Conservation (phyloP, 2,329 filamentous ascomycete genomes). For the Sclerotinia nivalis region DNA sequence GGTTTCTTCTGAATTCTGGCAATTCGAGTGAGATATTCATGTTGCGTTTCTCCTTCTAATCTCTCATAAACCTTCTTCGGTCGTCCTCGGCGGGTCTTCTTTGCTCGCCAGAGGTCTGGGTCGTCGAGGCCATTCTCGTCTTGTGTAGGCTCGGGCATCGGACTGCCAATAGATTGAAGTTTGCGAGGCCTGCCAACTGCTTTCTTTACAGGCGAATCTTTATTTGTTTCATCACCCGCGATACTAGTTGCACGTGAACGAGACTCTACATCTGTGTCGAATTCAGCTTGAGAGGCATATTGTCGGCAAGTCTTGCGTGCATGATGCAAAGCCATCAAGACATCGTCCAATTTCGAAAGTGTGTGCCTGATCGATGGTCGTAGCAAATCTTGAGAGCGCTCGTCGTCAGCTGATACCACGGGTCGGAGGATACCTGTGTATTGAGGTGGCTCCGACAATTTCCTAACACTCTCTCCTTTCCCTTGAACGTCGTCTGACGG, state of each 20-base stretch:
- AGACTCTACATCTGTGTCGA: constrained; percentile 37
- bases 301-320: constrained; percentile 55
- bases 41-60: constrained; percentile 40
- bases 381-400: constrained; percentile 63
- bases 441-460: constrained; percentile 15
- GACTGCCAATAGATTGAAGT: constrained; percentile 28
- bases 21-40: constrained; percentile 51
- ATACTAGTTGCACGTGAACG: constrained; percentile 16
- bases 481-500: background rate
- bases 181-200: constrained; percentile 34
- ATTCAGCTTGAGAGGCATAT: constrained; percentile 40
- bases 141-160: background rate
- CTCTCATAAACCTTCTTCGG: constrained; percentile 36
- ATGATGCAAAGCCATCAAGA: constrained; percentile 71
- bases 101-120: constrained; percentile 24
- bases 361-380: constrained; percentile 70
- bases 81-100: constrained; percentile 33
- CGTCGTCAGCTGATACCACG: constrained; percentile 68
- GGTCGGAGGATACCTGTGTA: constrained; percentile 43
- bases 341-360: constrained; percentile 65
- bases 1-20: constrained; percentile 47
- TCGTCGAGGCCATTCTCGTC: constrained; percentile 12
- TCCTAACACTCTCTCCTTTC: constrained; percentile 24
- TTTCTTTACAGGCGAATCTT: constrained; percentile 24
- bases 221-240: background rate